Evolutionary conservation across 2,329 filamentous ascomycete genomes (phyloP).

Genomic region (Xylaria sp.): DNA sequence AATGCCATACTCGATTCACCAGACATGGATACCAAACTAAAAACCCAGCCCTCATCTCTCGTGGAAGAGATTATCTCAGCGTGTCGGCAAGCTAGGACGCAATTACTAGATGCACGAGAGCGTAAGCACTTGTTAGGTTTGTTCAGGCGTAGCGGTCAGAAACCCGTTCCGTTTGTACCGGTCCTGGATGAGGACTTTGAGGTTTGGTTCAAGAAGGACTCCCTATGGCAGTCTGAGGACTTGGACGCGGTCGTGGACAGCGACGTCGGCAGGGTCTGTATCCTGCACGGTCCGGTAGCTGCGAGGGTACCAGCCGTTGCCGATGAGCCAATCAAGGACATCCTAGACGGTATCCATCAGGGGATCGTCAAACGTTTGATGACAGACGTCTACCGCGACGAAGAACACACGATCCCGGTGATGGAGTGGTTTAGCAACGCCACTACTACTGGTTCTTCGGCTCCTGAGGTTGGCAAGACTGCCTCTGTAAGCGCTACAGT

Average conservation of each 20-base stretch:
- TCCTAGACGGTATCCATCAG: slow-evolving; percentile 87
- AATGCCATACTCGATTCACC: not conserved
- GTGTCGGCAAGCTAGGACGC: slow-evolving; percentile 49
- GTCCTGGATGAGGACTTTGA: slow-evolving; percentile 96
- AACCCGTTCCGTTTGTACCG: slow-evolving; percentile 95
- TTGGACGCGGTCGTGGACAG: slow-evolving; percentile 92
- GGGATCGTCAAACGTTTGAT: slow-evolving; percentile 82
- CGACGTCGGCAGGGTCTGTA: slow-evolving; percentile 93
- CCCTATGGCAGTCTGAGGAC: slow-evolving; percentile 98
- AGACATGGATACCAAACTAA: not conserved
- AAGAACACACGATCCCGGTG: slow-evolving; percentile 76
- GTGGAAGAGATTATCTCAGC: not conserved
- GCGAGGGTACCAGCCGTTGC: slow-evolving; percentile 86
- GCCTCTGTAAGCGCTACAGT: slow-evolving; percentile 84
- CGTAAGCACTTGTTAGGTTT: slow-evolving; percentile 94
- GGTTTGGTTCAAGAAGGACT: slow-evolving; percentile 99
- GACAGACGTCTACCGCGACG: slow-evolving; percentile 76
- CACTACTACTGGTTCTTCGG: slow-evolving; percentile 71
- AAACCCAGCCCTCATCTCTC: not conserved
- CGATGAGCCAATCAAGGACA: slow-evolving; percentile 93
- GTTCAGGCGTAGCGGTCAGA: slow-evolving; percentile 88
- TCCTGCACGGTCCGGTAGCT: slow-evolving; percentile 91
- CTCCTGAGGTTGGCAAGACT: slow-evolving; percentile 58
- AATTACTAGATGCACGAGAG: slow-evolving; percentile 97
- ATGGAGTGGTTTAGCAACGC: slow-evolving; percentile 98